Base-by-base conservation (phyloP, 306 rosid species). In the Cicer chorassanicum region DNA sequence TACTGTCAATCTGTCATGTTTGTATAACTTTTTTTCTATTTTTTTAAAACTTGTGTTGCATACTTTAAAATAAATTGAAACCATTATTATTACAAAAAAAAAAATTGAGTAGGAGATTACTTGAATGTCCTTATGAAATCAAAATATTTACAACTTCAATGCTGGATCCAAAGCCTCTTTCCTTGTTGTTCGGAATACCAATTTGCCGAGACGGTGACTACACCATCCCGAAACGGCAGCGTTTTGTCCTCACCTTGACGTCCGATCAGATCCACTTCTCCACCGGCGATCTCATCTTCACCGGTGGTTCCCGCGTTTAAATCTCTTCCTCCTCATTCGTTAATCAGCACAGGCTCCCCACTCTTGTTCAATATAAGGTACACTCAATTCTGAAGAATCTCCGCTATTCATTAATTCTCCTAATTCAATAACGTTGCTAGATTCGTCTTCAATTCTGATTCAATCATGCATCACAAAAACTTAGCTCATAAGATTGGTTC, bases 201-300 rank as follows among this genome's bases (percentile, higher is more conserved):
- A 65, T 21, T 67, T 6, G 61, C 56, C 39, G 56, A 41, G 66
- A 46, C 57, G 8, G 82, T 66, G 19, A 14, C 55, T 1, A 78
- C 13, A 13, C 11, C 75, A 57, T 44, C 59, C 34, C 0, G 34
- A 81, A 84, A 84, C 86, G 86, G 67, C 89, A 73, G 24, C 87
- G 77, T 69, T 80, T 76, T 62, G 13, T 55, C 43, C 46, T 49
- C 76, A 71, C 75, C 40, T 61, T 78, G 56, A 14, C 56, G 66
- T 66, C 34, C 46, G 13, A 38, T 74, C 77, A 80, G 87, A 83
- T 86, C 89, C 84, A 57, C 57, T 75, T 75, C 10, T 7, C 21
- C 84, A 66, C 74, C 86, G 68, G 59, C 72, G 89, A 85, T 90
- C 86, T 79, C 89, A 78, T 42, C 60, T 65, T 81, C 68, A 64